These are phyloP conservation scores for Lunularia cruciata DNA, from an alignment of 225 moss, liverwort and hornwort species.

Conservation along the genomic window DNA sequence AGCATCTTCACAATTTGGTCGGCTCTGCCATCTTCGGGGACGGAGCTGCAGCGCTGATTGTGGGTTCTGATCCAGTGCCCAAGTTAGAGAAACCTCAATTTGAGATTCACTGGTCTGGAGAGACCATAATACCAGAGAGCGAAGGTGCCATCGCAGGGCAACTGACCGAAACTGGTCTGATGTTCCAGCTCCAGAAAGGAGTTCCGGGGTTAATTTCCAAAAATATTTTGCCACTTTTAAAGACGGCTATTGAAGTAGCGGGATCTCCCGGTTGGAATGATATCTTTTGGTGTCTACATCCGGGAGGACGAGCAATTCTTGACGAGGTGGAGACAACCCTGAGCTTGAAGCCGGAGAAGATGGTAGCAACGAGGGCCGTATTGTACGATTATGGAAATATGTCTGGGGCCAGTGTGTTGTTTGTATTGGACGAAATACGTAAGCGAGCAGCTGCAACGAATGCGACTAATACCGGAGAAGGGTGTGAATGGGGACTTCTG, in stretches of 20 bases:
- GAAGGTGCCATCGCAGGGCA: slow-evolving; percentile 33
- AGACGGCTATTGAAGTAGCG: slow-evolving; percentile 20
- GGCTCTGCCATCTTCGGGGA: slow-evolving; percentile 17
- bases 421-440: slow-evolving; percentile 31
- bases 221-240: slow-evolving; percentile 29
- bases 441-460: slow-evolving; percentile 15
- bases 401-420: slow-evolving; percentile 28
- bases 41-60: slow-evolving; percentile 36
- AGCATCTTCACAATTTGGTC: not conserved
- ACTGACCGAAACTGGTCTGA: slow-evolving; percentile 38
- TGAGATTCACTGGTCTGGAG: slow-evolving; percentile 39
- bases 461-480: slow-evolving; percentile 25
- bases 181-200: slow-evolving; percentile 37
- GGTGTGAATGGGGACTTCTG: slow-evolving; percentile 25
- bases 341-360: slow-evolving; percentile 22
- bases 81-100: slow-evolving; percentile 29
- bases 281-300: slow-evolving; percentile 32
- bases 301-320: slow-evolving; percentile 28
- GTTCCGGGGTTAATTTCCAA: slow-evolving; percentile 38
- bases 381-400: slow-evolving; percentile 23
- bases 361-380: slow-evolving; percentile 23
- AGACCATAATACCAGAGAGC: slow-evolving; percentile 38
- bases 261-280: too few species aligned
- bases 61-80: slow-evolving; percentile 41
- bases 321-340: slow-evolving; percentile 26